Evolutionary conservation across 805 yeast genomes (phyloP).

Genomic region (Hanseniaspora meyeri): DNA sequence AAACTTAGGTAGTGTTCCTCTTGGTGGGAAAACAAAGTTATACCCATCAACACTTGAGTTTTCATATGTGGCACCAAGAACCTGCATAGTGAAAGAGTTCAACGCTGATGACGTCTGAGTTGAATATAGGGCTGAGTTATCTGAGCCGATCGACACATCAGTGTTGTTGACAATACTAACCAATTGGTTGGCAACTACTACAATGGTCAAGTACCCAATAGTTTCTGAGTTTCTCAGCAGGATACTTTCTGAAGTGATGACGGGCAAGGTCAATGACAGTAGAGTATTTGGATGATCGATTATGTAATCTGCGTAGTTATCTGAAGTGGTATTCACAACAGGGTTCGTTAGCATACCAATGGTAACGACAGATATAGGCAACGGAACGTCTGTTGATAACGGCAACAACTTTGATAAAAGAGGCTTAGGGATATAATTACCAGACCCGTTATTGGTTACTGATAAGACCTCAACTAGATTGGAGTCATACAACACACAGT

Average conservation of each 20-base stretch:
- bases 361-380: constrained; percentile 32
- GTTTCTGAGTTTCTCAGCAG: constrained; percentile 44
- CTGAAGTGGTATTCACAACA: constrained; percentile 30
- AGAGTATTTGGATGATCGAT: constrained; percentile 29
- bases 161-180: constrained; percentile 30
- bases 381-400: constrained; percentile 35
- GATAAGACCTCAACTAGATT: constrained; percentile 37
- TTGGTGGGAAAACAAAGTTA: constrained; percentile 34
- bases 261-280: constrained; percentile 67
- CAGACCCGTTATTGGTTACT: constrained; percentile 33
- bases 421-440: constrained; percentile 24
- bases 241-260: constrained; percentile 62
- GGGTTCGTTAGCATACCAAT: constrained; percentile 61
- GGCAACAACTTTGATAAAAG: constrained; percentile 37
- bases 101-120: constrained; percentile 28
- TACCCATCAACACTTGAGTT: constrained; percentile 26
- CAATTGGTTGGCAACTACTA: constrained; percentile 37
- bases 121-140: background rate
- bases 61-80: constrained; percentile 24
- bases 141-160: constrained; percentile 5
- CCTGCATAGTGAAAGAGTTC: constrained; percentile 19
- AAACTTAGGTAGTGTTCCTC: constrained; percentile 17
- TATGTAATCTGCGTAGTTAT: background rate
- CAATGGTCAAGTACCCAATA: constrained; percentile 59
- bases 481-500: constrained; percentile 57